Conservation (phyloP, 495 filamentous ascomycete genomes). For the Penicillium egyptiacum region DNA sequence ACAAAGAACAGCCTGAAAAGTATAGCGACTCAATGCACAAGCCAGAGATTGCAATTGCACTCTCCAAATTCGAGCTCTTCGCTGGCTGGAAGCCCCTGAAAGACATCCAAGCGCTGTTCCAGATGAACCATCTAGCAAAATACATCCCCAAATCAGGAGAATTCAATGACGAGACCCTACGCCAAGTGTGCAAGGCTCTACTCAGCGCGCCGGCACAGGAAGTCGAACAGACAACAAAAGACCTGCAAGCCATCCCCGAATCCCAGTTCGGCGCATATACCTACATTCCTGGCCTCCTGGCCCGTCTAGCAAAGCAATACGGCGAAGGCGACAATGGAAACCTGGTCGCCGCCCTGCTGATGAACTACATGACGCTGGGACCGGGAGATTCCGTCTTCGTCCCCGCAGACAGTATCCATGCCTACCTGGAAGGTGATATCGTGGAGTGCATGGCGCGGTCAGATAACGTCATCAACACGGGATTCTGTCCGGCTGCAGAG, state of each 20-base stretch:
- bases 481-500: constrained; percentile 67
- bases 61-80: constrained; percentile 78
- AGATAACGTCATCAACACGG: constrained; percentile 75
- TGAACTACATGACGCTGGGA: constrained; percentile 70
- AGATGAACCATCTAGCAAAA: constrained; percentile 49
- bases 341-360: constrained; percentile 63
- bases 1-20: constrained; percentile 60
- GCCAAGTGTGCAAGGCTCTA: constrained; percentile 55
- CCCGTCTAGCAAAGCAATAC: constrained; percentile 66
- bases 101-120: constrained; percentile 61
- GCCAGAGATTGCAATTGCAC: constrained; percentile 76
- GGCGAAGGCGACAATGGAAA: constrained; percentile 54
- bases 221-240: constrained; percentile 50
- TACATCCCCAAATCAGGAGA: constrained; percentile 51
- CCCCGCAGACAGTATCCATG: constrained; percentile 76
- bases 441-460: constrained; percentile 84
- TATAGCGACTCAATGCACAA: constrained; percentile 79
- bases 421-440: constrained; percentile 75
- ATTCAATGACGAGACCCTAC: constrained; percentile 63
- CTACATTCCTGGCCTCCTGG: constrained; percentile 63
- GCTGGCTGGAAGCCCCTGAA: constrained; percentile 69
- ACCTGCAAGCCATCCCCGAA: constrained; percentile 48
- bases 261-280: constrained; percentile 52
- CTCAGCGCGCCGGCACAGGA: constrained; percentile 53
- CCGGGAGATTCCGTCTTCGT: constrained; percentile 71